Evolutionary conservation across 2,329 filamentous ascomycete species (phyloP).

Genomic region (Emericellopsis cladophorae): DNA sequence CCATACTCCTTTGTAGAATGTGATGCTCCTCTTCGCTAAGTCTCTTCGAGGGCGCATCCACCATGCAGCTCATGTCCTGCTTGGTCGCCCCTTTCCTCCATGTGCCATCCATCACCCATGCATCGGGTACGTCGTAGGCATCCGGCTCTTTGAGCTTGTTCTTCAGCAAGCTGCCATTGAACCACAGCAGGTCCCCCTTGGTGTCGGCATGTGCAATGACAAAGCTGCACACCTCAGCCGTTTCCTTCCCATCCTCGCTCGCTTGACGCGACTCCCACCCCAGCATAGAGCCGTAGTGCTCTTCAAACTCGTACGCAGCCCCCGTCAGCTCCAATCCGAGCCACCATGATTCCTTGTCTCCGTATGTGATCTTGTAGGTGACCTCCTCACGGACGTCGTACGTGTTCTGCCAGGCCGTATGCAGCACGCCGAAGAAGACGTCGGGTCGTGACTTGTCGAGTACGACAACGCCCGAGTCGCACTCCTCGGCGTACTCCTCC

Average conservation of each 20-base stretch:
- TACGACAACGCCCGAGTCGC: slow-evolving; percentile 26
- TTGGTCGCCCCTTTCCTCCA: slow-evolving; percentile 21
- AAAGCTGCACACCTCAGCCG: slow-evolving; percentile 22
- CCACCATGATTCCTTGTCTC: slow-evolving; percentile 34
- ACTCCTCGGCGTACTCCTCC: slow-evolving; percentile 25
- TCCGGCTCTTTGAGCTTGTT: slow-evolving; percentile 18
- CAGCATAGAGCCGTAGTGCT: slow-evolving; percentile 25
- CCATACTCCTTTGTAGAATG: background rate
- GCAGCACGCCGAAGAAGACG: slow-evolving; percentile 24
- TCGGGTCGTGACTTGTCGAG: slow-evolving; percentile 23
- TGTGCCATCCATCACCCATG: slow-evolving; percentile 25
- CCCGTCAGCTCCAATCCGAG: slow-evolving; percentile 26
- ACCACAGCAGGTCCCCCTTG: slow-evolving; percentile 23
- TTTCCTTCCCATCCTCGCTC: background rate
- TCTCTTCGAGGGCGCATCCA: slow-evolving; percentile 1
- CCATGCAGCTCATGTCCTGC: slow-evolving; percentile 25
- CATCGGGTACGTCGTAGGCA: slow-evolving; percentile 20
- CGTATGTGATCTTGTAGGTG: slow-evolving; percentile 26
- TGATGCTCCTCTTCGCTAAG: background rate
- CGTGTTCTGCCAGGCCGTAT: slow-evolving; percentile 31
- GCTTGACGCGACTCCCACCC: slow-evolving; percentile 15
- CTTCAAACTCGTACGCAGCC: slow-evolving; percentile 23
- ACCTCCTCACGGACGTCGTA: slow-evolving; percentile 21
- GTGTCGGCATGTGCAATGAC: slow-evolving; percentile 28
- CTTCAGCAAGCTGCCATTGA: slow-evolving; percentile 27